Conservation (phyloP, 2,329 filamentous ascomycete species). For the Zalaria obscura region DNA sequence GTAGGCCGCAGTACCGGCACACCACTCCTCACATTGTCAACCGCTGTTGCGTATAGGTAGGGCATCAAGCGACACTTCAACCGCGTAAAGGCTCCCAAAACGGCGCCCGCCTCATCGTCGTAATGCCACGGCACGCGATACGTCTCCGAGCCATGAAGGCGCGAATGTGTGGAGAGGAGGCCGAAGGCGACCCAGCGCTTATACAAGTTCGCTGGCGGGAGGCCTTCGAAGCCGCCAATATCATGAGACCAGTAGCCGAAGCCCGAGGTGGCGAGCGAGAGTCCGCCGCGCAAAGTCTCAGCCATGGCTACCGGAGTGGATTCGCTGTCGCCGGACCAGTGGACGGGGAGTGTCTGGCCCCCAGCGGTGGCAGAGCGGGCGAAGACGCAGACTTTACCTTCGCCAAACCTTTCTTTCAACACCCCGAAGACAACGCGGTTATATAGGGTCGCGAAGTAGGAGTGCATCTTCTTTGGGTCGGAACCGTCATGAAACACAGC, state of each 20-base stretch:
- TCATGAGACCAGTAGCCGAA: slow-evolving; percentile 58
- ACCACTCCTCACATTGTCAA: slow-evolving; percentile 40
- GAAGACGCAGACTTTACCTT: slow-evolving; percentile 48
- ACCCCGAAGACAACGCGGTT: slow-evolving; percentile 57
- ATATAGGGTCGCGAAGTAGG: slow-evolving; percentile 62
- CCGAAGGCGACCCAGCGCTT: slow-evolving; percentile 68
- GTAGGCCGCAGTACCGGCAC: slow-evolving; percentile 48
- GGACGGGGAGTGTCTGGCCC: slow-evolving; percentile 52
- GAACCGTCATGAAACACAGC: slow-evolving; percentile 49
- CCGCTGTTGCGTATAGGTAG: slow-evolving; percentile 39
- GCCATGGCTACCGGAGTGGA: slow-evolving; percentile 60
- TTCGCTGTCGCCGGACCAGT: slow-evolving; percentile 64
- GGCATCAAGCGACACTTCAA: slow-evolving; percentile 44
- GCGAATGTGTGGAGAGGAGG: slow-evolving; percentile 53
- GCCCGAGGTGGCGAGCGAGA: slow-evolving; percentile 48
- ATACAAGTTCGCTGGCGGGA: slow-evolving; percentile 49
- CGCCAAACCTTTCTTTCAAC: slow-evolving; percentile 38
- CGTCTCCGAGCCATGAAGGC: slow-evolving; percentile 54
- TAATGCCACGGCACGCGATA: slow-evolving; percentile 67
- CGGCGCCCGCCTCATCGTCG: slow-evolving; percentile 45
- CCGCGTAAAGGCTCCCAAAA: slow-evolving; percentile 39
- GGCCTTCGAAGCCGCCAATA: slow-evolving; percentile 59
- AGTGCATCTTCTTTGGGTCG: slow-evolving; percentile 59
- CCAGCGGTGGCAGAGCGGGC: slow-evolving; percentile 54
- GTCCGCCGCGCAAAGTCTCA: slow-evolving; percentile 52